Evolutionary conservation across 768 basidiomycete species (phyloP).

Genomic region (Trametes maxima): DNA sequence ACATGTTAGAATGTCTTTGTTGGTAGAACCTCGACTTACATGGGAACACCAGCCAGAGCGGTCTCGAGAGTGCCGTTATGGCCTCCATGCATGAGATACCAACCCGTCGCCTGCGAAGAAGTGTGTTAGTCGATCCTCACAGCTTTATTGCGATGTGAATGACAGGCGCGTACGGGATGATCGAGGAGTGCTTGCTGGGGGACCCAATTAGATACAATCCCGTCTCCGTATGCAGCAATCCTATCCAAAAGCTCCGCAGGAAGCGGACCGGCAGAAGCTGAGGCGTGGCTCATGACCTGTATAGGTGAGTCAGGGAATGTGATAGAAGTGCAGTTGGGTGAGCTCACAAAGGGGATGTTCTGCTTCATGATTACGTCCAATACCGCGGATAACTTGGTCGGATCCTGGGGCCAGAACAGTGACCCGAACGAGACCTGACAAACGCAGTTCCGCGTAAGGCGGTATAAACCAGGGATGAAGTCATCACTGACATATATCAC

Average conservation of each 20-base stretch:
- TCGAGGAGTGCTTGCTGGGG: constrained; percentile 5
- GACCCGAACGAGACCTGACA: constrained; percentile 3
- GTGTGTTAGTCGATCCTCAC: background rate
- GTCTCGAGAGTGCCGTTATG: constrained; percentile 8
- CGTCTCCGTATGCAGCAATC: background rate
- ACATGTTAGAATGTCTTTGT: no score
- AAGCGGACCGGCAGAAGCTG: background rate
- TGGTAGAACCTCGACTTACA: background rate
- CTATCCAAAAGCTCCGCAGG: background rate
- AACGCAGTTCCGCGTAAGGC: background rate
- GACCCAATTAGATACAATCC: background rate
- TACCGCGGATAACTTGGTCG: background rate
- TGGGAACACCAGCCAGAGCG: background rate
- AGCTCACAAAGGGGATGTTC: constrained; percentile 6
- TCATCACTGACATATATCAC: background rate
- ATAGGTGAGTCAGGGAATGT: background rate
- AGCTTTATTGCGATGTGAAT: background rate
- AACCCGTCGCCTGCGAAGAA: background rate
- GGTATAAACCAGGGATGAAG: background rate
- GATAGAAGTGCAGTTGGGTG: background rate
- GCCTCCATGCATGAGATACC: constrained; percentile 13
- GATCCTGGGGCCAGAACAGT: constrained; percentile 6
- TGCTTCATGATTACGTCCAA: constrained; percentile 10
- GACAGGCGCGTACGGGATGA: background rate
- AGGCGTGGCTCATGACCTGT: background rate